phyloP scores from a whole-genome alignment of 345 rosid genomes.

The Sapria himalayana region DNA sequence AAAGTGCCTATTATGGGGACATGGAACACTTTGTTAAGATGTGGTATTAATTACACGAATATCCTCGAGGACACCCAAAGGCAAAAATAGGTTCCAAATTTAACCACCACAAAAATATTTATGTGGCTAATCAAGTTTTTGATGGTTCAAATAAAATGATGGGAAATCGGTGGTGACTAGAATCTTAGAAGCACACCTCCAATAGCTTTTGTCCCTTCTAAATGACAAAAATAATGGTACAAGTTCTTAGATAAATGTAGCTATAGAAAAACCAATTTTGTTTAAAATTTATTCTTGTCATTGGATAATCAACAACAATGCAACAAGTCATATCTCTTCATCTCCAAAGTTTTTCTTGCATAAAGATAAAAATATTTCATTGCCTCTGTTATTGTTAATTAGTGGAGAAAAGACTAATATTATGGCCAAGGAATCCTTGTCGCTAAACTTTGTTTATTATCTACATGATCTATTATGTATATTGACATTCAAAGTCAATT shows the following conservation, averaged over 20 bases:
- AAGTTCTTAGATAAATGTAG: neutral
- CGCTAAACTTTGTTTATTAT: neutral
- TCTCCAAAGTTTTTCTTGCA: neutral
- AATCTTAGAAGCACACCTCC: too few species aligned
- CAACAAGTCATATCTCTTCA: constrained; percentile 5
- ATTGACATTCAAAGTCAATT: constrained; percentile 1
- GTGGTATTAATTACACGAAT: neutral
- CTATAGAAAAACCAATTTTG: neutral
- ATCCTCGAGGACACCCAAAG: neutral
- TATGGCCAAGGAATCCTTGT: neutral
- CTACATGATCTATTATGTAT: neutral
- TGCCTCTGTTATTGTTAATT: neutral
- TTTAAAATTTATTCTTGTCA: neutral
- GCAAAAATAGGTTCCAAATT: neutral
- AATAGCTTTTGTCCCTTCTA: too few species aligned
- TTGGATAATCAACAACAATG: constrained; percentile 5
- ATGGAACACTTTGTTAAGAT: neutral
- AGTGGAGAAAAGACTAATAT: neutral
- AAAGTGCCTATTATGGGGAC: neutral
- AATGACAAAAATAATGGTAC: neutral
- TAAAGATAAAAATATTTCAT: neutral
- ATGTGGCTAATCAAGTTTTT: too few species aligned
- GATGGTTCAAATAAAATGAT: neutral
- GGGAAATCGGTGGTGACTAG: too few species aligned
- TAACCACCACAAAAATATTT: too few species aligned